Base-by-base conservation (phyloP, 768 basidiomycete genomes). In the Kondoa malvinella region DNA sequence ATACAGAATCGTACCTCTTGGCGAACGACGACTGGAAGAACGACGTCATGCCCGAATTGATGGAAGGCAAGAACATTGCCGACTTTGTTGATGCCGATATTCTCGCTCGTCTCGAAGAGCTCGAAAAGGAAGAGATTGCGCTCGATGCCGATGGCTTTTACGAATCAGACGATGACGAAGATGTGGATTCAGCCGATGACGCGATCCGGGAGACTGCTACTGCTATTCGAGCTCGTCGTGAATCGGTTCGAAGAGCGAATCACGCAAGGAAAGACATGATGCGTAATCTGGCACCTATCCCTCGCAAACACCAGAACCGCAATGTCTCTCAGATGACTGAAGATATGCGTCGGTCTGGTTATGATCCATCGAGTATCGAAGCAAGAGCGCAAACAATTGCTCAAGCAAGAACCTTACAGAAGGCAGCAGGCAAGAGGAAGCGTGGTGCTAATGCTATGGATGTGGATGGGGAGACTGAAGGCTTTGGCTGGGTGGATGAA, bases 81-180 rank as follows among this genome's bases (percentile, higher is more conserved):
- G 95, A 99, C 81, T 99, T 99, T 70, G 88, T 97, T 77, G 94
- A 97, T 77, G 87, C 91, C 26, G 95, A 99, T 75, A 97, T 99
- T 69, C 86, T 85, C 25, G 92, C 92, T 78, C 94, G 92, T 78
- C 85, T 99, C 60, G 94, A 96, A 75, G 94, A 91, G 15, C 84
- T 99, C 67, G 94, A 99, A 78, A 84, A 89, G 21, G 95, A 97
- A 76, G 95, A 99, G 77, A 94, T 94, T 77, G 84, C 83, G 72
- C 83, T 99, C n/a, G 81, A 90, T 76, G 86, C 85, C 0, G 90
- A 96, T 77, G 95, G 95, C 2, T 97, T 88, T 81, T 99, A 97
- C 77, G 89, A 90, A 34, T 84, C 81, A 65, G 94, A 91, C 70
- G 87, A 86, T 68, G 87, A 92, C 66, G 87, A 89, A 59, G 27